phyloP scores from a whole-genome alignment of 2,329 filamentous ascomycete genomes.

The Nemania diffusa region DNA sequence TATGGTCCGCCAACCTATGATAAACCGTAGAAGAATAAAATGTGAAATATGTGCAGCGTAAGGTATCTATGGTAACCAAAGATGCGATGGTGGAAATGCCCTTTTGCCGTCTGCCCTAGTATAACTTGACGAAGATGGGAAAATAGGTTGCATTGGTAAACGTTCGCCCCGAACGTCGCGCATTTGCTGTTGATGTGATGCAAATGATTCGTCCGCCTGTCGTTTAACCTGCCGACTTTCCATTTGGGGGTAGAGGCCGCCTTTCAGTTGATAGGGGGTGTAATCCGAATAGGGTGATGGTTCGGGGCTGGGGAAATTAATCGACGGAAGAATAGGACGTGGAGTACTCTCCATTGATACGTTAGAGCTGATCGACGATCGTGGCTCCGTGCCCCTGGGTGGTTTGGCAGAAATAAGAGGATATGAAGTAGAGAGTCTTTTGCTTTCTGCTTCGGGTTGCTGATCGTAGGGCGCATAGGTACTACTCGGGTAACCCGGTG shows the following conservation, averaged over 20 bases:
- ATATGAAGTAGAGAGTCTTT: constrained; percentile 41
- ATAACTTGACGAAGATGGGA: constrained; percentile 33
- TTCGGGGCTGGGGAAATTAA: constrained; percentile 40
- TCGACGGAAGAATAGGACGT: constrained; percentile 41
- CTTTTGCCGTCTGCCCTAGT: constrained; percentile 42
- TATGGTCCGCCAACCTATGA: constrained; percentile 7
- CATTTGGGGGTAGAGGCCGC: constrained; percentile 37
- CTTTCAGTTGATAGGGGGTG: constrained; percentile 36
- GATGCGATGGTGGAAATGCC: constrained; percentile 28
- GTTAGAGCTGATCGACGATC: constrained; percentile 43
- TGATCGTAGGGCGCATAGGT: constrained; percentile 43
- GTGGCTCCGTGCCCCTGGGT: constrained; percentile 32
- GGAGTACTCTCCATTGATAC: constrained; percentile 40
- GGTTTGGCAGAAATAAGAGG: constrained; percentile 41
- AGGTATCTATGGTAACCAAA: constrained; percentile 30
- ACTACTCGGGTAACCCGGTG: constrained; percentile 29
- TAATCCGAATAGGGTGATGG: constrained; percentile 40
- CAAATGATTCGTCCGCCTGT: constrained; percentile 43
- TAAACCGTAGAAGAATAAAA: constrained; percentile 1
- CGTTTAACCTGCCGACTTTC: constrained; percentile 43
- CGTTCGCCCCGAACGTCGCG: constrained; percentile 43
- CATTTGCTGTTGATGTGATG: constrained; percentile 40
- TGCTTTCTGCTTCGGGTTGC: constrained; percentile 41
- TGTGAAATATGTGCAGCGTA: neutral
- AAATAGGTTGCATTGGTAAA: constrained; percentile 32